A percentile compares a stretch with the other conserved stretches of the same genome.
Conservation (phyloP, 2,329 filamentous ascomycete genomes). For the Botrytis medusae region DNA sequence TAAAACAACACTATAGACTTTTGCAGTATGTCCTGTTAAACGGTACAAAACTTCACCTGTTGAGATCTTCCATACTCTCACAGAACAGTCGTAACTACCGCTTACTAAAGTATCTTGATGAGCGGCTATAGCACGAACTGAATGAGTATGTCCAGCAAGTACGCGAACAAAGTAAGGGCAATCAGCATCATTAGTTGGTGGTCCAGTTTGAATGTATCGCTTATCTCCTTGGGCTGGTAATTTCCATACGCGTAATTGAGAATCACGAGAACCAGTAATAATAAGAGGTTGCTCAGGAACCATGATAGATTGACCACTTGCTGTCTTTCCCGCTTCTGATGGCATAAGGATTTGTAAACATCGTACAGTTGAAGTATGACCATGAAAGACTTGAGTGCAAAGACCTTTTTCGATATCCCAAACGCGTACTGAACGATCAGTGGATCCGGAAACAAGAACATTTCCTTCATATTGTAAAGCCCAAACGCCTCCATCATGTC, state of each 20-base stretch:
- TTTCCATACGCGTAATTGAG: constrained; percentile 90
- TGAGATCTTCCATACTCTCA: constrained; percentile 96
- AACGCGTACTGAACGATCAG: constrained; percentile 95
- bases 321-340: constrained; percentile 62
- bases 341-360: constrained; percentile 94
- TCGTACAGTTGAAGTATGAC: constrained; percentile 94
- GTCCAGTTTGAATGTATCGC: constrained; percentile 75
- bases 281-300: constrained; percentile 94
- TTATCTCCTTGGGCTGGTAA: constrained; percentile 78
- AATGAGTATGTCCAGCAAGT: constrained; percentile 83
- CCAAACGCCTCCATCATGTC: constrained; percentile 97
- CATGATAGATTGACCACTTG: constrained; percentile 75
- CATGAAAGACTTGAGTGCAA: constrained; percentile 94
- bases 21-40: constrained; percentile 82
- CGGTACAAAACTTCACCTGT: constrained; percentile 86
- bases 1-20: constrained; percentile 95
- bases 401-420: constrained; percentile 96
- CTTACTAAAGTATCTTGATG: constrained; percentile 95
- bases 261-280: constrained; percentile 95
- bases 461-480: constrained; percentile 96
- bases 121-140: constrained; percentile 92
- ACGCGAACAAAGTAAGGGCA: constrained; percentile 94
- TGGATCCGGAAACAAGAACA: constrained; percentile 91
- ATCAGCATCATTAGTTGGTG: constrained; percentile 71
- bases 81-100: constrained; percentile 93